phyloP scores from a whole-genome alignment of 495 filamentous ascomycete species.

The Geoglossum glabrum region DNA sequence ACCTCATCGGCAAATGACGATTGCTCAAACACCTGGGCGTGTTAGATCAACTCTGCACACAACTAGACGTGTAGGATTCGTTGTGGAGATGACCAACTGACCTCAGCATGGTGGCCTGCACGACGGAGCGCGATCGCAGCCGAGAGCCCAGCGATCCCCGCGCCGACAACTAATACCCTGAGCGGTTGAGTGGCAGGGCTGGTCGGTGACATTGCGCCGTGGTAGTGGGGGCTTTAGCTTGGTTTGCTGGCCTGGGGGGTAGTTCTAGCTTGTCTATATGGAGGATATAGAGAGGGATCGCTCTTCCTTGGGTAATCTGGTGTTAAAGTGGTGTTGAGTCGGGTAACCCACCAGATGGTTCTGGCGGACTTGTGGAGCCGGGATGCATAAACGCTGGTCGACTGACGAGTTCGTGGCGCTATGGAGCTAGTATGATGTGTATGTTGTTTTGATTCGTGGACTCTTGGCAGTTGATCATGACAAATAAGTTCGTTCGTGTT shows the following conservation, averaged over 20 bases:
- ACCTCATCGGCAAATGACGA: conserved; percentile 30
- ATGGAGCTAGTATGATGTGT: too few species aligned
- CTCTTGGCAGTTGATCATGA: too few species aligned
- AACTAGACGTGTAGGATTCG: background rate
- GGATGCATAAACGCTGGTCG: background rate
- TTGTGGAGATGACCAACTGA: conserved; percentile 5
- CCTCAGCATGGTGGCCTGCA: conserved; percentile 32
- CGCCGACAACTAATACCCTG: conserved; percentile 30
- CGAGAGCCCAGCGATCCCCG: conserved; percentile 33
- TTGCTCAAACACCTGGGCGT: conserved; percentile 30
- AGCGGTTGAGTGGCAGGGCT: conserved; percentile 7
- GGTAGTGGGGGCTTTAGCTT: background rate
- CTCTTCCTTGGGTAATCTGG: too few species aligned
- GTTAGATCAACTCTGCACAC: conserved; percentile 3
- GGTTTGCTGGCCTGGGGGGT: background rate
- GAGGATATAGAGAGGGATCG: background rate
- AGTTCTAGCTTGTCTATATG: background rate
- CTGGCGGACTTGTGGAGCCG: background rate
- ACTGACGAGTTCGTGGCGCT: too few species aligned
- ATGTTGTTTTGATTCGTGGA: too few species aligned
- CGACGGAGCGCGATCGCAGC: conserved; percentile 32
- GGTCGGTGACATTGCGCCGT: background rate
- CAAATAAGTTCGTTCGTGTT: too few species aligned
- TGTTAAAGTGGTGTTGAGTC: background rate
- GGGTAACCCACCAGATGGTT: too few species aligned